Conservation (phyloP, 106 monocot genomes). For the Allium sativum region DNA sequence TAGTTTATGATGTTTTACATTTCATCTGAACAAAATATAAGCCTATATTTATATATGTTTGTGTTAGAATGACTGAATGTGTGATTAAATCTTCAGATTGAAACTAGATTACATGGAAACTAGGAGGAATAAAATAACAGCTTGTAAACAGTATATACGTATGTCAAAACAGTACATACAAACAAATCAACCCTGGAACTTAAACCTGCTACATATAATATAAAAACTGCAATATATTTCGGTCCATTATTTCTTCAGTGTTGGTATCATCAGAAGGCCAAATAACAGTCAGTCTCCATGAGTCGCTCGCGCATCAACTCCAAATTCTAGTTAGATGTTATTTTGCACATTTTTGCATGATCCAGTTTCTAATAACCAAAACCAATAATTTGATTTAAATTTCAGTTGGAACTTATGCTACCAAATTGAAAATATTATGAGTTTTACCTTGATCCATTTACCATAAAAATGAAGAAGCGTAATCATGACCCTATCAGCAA, state of each 20-base stretch:
- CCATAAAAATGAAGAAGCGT: conserved; percentile 86
- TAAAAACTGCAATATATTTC: too few species aligned
- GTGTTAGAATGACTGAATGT: too few species aligned
- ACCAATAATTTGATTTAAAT: neutral
- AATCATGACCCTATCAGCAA: conserved; percentile 94
- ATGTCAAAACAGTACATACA: conserved; percentile 5
- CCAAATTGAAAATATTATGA: neutral
- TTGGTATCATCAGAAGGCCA: conserved; percentile 94
- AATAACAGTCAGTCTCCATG: conserved; percentile 83
- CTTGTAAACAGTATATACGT: too few species aligned
- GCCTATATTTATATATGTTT: too few species aligned
- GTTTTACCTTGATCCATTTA: conserved; percentile 86
- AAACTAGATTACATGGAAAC: too few species aligned
- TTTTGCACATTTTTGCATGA: conserved; percentile 82
- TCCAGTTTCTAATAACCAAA: conserved; percentile 60
- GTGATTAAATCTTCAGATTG: too few species aligned
- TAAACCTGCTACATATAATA: neutral
- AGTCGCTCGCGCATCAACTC: conserved; percentile 82
- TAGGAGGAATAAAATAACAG: too few species aligned
- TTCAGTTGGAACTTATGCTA: neutral
- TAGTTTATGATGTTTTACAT: too few species aligned
- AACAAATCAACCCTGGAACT: neutral
- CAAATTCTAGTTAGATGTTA: conserved; percentile 75
- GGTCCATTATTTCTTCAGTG: conserved; percentile 52
- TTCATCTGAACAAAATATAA: too few species aligned